Conservation (phyloP, 345 rosid species). For the Zanthoxylum bungeanum region DNA sequence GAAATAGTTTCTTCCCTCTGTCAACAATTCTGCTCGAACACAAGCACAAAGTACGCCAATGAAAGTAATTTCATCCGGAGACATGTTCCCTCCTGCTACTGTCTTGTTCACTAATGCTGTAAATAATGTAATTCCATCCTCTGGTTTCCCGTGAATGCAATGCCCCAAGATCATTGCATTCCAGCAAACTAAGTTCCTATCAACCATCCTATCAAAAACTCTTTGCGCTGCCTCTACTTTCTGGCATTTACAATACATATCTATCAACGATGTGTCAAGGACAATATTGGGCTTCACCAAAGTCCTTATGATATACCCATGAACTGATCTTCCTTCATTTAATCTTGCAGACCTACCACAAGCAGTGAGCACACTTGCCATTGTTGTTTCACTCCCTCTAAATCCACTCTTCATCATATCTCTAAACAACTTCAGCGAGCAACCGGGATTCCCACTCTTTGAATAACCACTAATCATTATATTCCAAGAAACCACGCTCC, state of each 20-base stretch:
- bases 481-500: slow-evolving; percentile 55
- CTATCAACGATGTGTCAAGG: slow-evolving; percentile 48
- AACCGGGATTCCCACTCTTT: slow-evolving; percentile 49
- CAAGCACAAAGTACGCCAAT: slow-evolving; percentile 64
- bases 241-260: slow-evolving; percentile 62
- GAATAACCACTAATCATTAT: slow-evolving; percentile 52
- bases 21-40: slow-evolving; percentile 46
- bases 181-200: slow-evolving; percentile 53
- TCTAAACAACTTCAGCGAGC: slow-evolving; percentile 54
- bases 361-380: slow-evolving; percentile 44
- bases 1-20: slow-evolving; percentile 46
- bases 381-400: slow-evolving; percentile 35
- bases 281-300: slow-evolving; percentile 25
- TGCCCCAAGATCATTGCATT: slow-evolving; percentile 80
- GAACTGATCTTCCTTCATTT: slow-evolving; percentile 70
- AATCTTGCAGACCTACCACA: slow-evolving; percentile 63
- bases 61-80: slow-evolving; percentile 59
- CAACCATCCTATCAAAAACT: slow-evolving; percentile 39
- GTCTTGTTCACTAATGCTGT: slow-evolving; percentile 28
- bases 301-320: slow-evolving; percentile 46
- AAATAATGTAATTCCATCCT: slow-evolving; percentile 52
- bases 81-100: slow-evolving; percentile 4
- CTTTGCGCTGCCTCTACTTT: slow-evolving; percentile 46
- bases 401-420: slow-evolving; percentile 44
- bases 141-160: slow-evolving; percentile 68